Evolutionary conservation across 768 basidiomycete species (phyloP), one percentile per base, ranked within the genome.

Genomic region (Glaciozyma antarctica): DNA sequence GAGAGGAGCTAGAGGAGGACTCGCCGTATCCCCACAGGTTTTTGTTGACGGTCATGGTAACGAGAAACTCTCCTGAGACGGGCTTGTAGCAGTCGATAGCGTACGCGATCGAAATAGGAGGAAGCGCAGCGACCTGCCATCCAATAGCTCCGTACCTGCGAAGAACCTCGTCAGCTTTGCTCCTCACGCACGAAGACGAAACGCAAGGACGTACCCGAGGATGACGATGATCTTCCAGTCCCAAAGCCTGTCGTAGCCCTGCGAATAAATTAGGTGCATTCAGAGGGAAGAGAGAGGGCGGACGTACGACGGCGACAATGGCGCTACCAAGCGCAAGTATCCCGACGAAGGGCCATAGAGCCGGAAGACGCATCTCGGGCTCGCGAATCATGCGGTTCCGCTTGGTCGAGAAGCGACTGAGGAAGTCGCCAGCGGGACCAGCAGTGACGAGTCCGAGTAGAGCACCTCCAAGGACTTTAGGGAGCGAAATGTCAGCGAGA

Each of bases 11-110:
- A 22, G 26, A 10, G 47, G 17, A 16, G 19, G 24, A 24, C 48
- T 3, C 9, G 12, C 53, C 53, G 53, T 54, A 54, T 7, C 53
- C 53, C 53, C 53, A 54, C 2, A 54, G 13, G 53, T 54, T 54
- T 30, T 54, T 54, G 53, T 54, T 54, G 53, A 54, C 53, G 16
- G 53, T 54, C 26, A 54, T 28, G 8, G 53, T 19, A 5, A 54
- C 59, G n/a, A 66, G 26, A 24, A 66, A 61, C 16, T 61, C 51
- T 13, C 60, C 64, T 3, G 45, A 38, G 34, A 65, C 64, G 41
- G 64, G 64, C 32, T 58, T 60, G 56, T 60, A 65, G 21, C 52
- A 56, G 30, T 52, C 59, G 51, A 61, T 55, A 17, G 30, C 28
- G 22, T 34, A 54, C 17, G 53, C 32, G 19, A 54, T 54, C 1